Evolutionary conservation across 2,329 filamentous ascomycete genomes (phyloP).

Genomic region (Diplocarpon mali): DNA sequence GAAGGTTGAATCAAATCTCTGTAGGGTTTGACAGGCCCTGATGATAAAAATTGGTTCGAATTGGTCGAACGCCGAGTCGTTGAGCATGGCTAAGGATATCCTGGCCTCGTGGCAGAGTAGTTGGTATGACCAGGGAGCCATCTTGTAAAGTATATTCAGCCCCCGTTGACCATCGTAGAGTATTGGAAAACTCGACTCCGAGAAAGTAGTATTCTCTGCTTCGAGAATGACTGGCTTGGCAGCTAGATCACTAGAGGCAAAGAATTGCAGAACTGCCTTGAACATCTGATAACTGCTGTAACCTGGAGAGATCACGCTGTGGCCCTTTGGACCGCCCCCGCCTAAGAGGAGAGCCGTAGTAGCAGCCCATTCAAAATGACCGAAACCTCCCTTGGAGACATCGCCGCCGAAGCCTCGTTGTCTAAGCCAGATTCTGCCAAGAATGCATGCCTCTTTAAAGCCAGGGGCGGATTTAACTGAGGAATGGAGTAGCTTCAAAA

Average conservation of each 20-base stretch:
- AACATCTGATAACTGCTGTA: constrained; percentile 90
- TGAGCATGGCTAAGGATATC: constrained; percentile 62
- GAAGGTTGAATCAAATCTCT: constrained; percentile 43
- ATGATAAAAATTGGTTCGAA: constrained; percentile 79
- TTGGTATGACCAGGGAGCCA: constrained; percentile 73
- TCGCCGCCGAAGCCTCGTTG: constrained; percentile 70
- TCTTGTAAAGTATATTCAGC: constrained; percentile 82
- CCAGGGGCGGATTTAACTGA: constrained; percentile 42
- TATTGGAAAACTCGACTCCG: constrained; percentile 46
- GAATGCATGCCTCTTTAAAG: constrained; percentile 73
- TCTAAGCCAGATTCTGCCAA: constrained; percentile 80
- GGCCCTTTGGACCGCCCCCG: constrained; percentile 61
- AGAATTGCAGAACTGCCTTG: constrained; percentile 84
- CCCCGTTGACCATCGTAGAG: constrained; percentile 66
- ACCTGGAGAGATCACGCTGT: constrained; percentile 61
- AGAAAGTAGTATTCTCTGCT: constrained; percentile 31
- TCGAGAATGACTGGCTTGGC: constrained; percentile 50
- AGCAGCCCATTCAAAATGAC: constrained; percentile 83
- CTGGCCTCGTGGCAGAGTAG: constrained; percentile 64
- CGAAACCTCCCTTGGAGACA: constrained; percentile 72
- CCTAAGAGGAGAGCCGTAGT: constrained; percentile 71
- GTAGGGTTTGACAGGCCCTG: constrained; percentile 41
- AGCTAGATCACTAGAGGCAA: constrained; percentile 61
- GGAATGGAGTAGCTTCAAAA: constrained; percentile 65
- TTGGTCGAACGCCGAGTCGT: constrained; percentile 62